Percentiles rank a stretch among this genome's conserved stretches.
Conservation (phyloP, 2,329 filamentous ascomycete genomes). For the Triangularia verruculosa region DNA sequence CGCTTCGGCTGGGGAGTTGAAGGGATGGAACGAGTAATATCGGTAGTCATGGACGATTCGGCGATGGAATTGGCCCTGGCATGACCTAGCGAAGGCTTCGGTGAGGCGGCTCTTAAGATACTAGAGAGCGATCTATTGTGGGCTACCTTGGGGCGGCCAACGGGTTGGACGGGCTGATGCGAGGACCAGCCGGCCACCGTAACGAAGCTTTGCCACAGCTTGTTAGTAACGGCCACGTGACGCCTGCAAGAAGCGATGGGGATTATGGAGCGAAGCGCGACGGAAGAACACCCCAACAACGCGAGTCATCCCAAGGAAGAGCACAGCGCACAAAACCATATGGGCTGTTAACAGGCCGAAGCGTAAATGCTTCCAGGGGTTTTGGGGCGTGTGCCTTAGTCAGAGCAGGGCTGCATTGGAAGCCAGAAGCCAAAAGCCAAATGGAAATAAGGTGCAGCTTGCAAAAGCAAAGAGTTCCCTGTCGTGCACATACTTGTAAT, state of each 20-base stretch:
- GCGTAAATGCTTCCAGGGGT: background rate
- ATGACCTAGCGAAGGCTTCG: conserved; percentile 39
- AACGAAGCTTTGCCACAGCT: conserved; percentile 28
- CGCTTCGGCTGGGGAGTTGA: conserved; percentile 24
- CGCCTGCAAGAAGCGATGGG: conserved; percentile 1
- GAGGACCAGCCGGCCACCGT: conserved; percentile 29
- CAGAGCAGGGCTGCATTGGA: conserved; percentile 4
- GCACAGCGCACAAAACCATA: background rate
- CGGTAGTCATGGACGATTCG: conserved; percentile 22
- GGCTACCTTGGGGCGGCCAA: conserved; percentile 34
- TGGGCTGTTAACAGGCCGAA: background rate
- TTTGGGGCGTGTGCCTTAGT: background rate
- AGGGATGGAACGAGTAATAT: conserved; percentile 14
- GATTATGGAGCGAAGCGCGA: background rate
- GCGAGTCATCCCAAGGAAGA: conserved; percentile 4
- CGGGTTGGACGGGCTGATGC: conserved; percentile 22
- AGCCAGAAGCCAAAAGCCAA: background rate
- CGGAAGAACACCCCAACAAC: conserved; percentile 2
- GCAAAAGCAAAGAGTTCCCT: conserved; percentile 1
- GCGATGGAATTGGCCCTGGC: conserved; percentile 39
- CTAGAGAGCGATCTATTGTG: conserved; percentile 55
- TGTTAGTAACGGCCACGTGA: conserved; percentile 27
- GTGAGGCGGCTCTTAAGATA: conserved; percentile 45
- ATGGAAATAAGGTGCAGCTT: conserved; percentile 1
- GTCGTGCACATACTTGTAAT: conserved; percentile 26